A percentile compares a stretch with the other conserved stretches of the same genome.
Conservation (phyloP, 2,329 filamentous ascomycete genomes). For the Chaetothyriales sp. region DNA sequence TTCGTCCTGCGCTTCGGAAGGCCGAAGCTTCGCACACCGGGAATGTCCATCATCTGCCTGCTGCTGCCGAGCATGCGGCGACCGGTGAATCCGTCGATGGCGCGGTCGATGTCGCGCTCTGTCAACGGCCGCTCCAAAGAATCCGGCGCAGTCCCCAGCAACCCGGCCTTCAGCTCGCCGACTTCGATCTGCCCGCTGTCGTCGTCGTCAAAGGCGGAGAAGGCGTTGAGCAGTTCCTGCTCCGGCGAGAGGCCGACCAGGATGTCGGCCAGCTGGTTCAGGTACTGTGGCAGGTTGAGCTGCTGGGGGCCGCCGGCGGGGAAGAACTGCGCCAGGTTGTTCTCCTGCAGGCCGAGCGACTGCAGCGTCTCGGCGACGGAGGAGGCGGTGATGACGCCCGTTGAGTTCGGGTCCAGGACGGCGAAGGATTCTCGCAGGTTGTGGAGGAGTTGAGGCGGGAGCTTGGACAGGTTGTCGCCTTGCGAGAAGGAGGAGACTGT, state of each 20-base stretch:
- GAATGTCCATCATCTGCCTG: constrained; percentile 27
- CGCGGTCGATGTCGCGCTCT: constrained; percentile 64
- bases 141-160: constrained; percentile 70
- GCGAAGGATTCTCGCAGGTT: constrained; percentile 86
- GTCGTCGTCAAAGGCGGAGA: constrained; percentile 89
- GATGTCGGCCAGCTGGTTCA: constrained; percentile 64
- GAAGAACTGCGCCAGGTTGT: constrained; percentile 68
- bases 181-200: constrained; percentile 88
- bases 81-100: constrained; percentile 75
- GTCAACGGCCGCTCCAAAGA: constrained; percentile 49
- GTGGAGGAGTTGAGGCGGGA: constrained; percentile 69
- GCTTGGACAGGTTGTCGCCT: constrained; percentile 29
- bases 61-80: constrained; percentile 69
- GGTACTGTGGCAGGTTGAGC: constrained; percentile 70
- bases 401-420: constrained; percentile 77
- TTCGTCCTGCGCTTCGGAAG: constrained; percentile 38
- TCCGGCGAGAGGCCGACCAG: constrained; percentile 61
- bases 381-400: constrained; percentile 64
- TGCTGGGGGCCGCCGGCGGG: constrained; percentile 55
- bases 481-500: constrained; percentile 5
- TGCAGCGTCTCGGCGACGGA: constrained; percentile 72
- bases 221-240: constrained; percentile 70
- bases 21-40: constrained; percentile 13
- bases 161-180: constrained; percentile 62
- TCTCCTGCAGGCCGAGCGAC: constrained; percentile 54